Evolutionary conservation across 2,329 filamentous ascomycete species (phyloP).

Genomic region (Diplodia corticola): DNA sequence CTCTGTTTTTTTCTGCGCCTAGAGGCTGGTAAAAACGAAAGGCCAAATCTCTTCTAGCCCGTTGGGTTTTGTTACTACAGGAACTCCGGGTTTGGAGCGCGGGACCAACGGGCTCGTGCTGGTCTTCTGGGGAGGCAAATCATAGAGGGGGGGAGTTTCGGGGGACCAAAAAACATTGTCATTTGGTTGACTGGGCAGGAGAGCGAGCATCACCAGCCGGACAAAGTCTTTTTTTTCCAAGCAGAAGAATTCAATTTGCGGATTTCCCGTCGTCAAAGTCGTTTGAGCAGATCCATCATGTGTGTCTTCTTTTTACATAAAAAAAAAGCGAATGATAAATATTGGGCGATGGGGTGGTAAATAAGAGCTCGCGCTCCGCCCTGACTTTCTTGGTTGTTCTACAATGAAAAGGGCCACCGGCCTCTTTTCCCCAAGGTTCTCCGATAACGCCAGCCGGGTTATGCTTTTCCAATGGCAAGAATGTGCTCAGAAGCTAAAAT

Average conservation of each 20-base stretch:
- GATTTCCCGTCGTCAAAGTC: not conserved
- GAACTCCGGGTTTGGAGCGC: not conserved
- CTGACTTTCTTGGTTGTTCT: conserved; percentile 3
- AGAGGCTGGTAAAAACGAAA: not conserved
- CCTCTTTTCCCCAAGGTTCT: conserved; percentile 4
- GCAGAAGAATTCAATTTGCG: not conserved
- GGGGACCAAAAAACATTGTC: not conserved
- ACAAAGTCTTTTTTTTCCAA: conserved; percentile 2
- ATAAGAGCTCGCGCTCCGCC: conserved; percentile 9
- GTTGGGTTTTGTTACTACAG: not conserved
- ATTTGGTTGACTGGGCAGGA: not conserved
- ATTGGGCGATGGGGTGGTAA: not conserved
- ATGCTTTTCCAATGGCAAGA: conserved; percentile 1
- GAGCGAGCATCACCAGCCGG: conserved; percentile 8
- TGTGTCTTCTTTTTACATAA: not conserved
- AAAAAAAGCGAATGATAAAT: not conserved
- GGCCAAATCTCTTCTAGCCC: not conserved
- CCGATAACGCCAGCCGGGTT: conserved; percentile 1
- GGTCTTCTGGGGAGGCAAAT: conserved; percentile 12
- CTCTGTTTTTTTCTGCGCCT: not conserved
- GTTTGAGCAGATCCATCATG: too few relatives aligned
- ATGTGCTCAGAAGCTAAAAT: not conserved
- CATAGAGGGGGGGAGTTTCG: not conserved
- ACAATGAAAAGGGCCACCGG: not conserved
- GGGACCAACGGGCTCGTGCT: not conserved